Evolutionary conservation across 2,329 filamentous ascomycete genomes (phyloP).

Genomic region (Pseudogymnoascus sp.): DNA sequence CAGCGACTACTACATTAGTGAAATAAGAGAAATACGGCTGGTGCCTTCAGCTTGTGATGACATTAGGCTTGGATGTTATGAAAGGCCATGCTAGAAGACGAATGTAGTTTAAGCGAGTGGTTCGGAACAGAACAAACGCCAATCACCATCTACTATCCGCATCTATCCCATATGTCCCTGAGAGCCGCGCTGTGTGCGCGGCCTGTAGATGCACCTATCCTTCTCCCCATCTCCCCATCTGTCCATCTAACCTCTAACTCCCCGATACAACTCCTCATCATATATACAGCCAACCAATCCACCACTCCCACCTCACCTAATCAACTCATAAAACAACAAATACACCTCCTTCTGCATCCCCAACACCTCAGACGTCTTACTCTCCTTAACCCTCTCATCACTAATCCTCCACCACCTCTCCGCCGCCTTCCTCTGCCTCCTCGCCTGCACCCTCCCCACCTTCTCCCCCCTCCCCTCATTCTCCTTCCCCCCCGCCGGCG

Average conservation of each 20-base stretch:
- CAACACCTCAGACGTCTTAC: slow-evolving; percentile 83
- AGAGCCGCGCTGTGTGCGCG: not conserved
- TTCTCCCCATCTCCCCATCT: not conserved
- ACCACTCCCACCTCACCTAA: not conserved
- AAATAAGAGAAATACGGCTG: not conserved
- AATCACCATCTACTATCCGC: not conserved
- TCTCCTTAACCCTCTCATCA: slow-evolving; percentile 92
- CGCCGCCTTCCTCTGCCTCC: slow-evolving; percentile 52
- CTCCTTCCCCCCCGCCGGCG: not conserved
- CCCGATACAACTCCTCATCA: not conserved
- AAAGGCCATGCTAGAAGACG: not conserved
- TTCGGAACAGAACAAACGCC: not conserved
- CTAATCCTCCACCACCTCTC: slow-evolving; percentile 97
- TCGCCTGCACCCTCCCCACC: slow-evolving; percentile 25
- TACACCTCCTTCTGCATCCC: slow-evolving; percentile 96
- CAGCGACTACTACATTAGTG: not conserved
- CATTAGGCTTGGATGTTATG: not conserved
- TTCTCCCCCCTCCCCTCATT: slow-evolving; percentile 27
- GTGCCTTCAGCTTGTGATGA: not conserved
- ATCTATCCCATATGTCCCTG: not conserved
- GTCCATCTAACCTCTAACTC: not conserved
- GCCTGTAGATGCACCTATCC: not conserved
- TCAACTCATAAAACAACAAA: slow-evolving; percentile 88
- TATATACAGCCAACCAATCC: not conserved
- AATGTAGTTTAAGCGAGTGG: not conserved